Evolutionary conservation across 345 rosid species (phyloP).

Genomic region (Noccaea bulbosa): DNA sequence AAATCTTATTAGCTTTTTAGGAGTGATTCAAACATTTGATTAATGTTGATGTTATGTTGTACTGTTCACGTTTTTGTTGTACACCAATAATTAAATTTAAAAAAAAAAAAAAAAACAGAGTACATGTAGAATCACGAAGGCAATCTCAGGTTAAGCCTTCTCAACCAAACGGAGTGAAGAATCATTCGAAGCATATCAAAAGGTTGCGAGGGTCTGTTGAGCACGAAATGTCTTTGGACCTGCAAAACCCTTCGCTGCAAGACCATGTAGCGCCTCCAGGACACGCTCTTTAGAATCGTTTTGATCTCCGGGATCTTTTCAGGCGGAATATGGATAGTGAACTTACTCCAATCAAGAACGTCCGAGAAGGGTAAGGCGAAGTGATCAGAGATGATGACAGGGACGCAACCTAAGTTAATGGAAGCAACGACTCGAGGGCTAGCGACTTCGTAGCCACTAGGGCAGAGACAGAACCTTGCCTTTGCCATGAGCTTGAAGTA

Average conservation of each 20-base stretch:
- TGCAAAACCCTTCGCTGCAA: slow-evolving; percentile 45
- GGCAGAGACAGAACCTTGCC: slow-evolving; percentile 58
- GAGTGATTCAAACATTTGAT: slow-evolving; percentile 28
- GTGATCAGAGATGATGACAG: slow-evolving; percentile 53
- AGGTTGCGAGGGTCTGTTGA: slow-evolving; percentile 57
- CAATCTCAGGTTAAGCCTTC: slow-evolving; percentile 53
- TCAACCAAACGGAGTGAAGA: slow-evolving; percentile 59
- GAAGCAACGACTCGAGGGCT: slow-evolving; percentile 58
- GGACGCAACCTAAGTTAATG: slow-evolving; percentile 54
- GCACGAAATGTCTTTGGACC: slow-evolving; percentile 51
- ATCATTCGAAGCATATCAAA: slow-evolving; percentile 59
- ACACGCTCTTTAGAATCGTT: slow-evolving; percentile 41
- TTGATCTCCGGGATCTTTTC: slow-evolving; percentile 52
- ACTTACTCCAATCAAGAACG: slow-evolving; percentile 53
- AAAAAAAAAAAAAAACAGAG: slow-evolving; percentile 11
- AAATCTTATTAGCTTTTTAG: not conserved
- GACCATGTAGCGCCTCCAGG: slow-evolving; percentile 41
- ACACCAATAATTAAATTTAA: slow-evolving; percentile 10
- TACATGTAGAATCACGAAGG: slow-evolving; percentile 21
- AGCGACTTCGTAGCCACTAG: slow-evolving; percentile 64
- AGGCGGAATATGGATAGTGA: slow-evolving; percentile 51
- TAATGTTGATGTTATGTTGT: not conserved
- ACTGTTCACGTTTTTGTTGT: slow-evolving; percentile 21
- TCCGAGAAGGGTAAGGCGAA: slow-evolving; percentile 56
- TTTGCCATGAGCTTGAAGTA: slow-evolving; percentile 48